Evolutionary conservation across 805 yeast genomes (phyloP), one percentile per base, ranked within the genome.

Genomic region (Yarrowia deformans): DNA sequence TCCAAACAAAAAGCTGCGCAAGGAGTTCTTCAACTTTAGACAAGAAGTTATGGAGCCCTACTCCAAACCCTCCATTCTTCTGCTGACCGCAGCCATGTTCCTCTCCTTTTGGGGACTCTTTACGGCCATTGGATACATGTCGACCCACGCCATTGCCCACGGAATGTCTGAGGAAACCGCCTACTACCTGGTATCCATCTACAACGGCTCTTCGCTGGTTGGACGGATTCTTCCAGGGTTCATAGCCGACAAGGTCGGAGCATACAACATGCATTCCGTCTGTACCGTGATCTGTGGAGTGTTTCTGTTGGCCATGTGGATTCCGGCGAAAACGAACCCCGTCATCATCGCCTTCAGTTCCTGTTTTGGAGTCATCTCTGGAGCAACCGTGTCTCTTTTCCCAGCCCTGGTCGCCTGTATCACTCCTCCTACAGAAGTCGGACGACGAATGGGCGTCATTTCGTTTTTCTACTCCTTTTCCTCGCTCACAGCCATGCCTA

Each of bases 401-500:
- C 92, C 94, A 0, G 87, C 86, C 2, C 88, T 93, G 70, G 83
- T 88, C 16, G 85, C 90, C 0, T 84, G 84, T 54, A 85, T 90
- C 35, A 84, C 88, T n/a, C 83, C 83, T 14, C 87, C 89, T 0
- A 81, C 82, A 68, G 85, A 87, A 69, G 89, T 88, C 74, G 93
- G 93, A n/a, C 86, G 85, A 72, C 79, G 89, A 18, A 89, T 86
- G 72, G 93, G 93, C 0, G 82, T 90, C 18, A 83, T 87, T 70
- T 88, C 87, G 75, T 86, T 86, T 58, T 72, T 80, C 43, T 79
- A 76, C 32, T 75, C 79, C 45, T 73, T 79, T 48, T 80, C 77
- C 2, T 75, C 78, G 1, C 75, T 79, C 23, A 77, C 78, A 3
- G 81, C 82, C 12, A 72, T 78, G 58, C 82, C 82, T 8, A 72